Evolutionary conservation across 306 rosid genomes (phyloP).

Genomic region (Vigna mungo): DNA sequence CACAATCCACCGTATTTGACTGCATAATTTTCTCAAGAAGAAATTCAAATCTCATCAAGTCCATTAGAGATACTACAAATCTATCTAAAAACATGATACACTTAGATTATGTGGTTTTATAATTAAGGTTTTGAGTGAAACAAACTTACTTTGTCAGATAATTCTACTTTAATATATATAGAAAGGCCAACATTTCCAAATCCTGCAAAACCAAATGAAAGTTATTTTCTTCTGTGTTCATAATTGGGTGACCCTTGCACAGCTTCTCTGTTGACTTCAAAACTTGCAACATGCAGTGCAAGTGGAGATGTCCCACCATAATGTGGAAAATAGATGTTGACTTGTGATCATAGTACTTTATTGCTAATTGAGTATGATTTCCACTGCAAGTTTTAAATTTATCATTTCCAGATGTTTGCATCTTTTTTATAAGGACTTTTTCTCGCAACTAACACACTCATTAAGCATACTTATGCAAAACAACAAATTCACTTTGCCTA

Average conservation of each 20-base stretch:
- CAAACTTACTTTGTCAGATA: too few species aligned
- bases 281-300: slow-evolving; percentile 40
- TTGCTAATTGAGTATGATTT: background rate
- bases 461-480: background rate
- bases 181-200: slow-evolving; percentile 11
- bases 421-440: background rate
- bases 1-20: slow-evolving; percentile 42
- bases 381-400: background rate
- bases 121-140: too few species aligned
- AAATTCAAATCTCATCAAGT: too few species aligned
- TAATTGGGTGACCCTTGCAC: slow-evolving; percentile 28
- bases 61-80: too few species aligned
- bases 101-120: too few species aligned
- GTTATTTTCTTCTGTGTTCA: background rate
- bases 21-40: background rate
- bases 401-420: background rate
- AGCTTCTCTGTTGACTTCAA: slow-evolving; percentile 25
- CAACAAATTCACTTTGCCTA: background rate
- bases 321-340: background rate
- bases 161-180: slow-evolving; percentile 7
- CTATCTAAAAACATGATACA: too few species aligned
- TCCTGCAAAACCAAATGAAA: background rate
- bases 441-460: background rate
- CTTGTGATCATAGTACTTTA: background rate
- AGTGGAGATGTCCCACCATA: slow-evolving; percentile 30